These are phyloP conservation scores for Naematelia encephala DNA, from an alignment of 768 basidiomycete genomes.

Conservation along the genomic window DNA sequence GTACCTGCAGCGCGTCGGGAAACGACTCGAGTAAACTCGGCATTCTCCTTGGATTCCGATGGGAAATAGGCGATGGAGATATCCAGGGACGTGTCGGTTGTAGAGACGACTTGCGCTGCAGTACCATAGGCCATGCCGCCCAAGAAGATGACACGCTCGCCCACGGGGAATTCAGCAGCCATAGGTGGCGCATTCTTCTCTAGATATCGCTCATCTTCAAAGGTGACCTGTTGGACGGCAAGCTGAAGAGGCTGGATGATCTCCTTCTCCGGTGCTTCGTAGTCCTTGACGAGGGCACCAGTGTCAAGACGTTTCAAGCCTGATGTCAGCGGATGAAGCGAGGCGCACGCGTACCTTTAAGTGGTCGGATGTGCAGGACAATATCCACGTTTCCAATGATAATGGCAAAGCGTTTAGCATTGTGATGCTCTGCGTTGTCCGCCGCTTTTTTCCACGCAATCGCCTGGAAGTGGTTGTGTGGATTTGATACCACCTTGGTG, in stretches of 20 bases:
- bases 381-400: slow-evolving; percentile 76
- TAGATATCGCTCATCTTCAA: slow-evolving; percentile 72
- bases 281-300: slow-evolving; percentile 92
- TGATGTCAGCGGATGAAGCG: slow-evolving; percentile 39
- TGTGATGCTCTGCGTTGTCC: slow-evolving; percentile 73
- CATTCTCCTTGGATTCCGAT: slow-evolving; percentile 73
- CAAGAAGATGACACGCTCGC: slow-evolving; percentile 90
- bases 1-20: slow-evolving; percentile 54
- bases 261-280: slow-evolving; percentile 77
- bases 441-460: slow-evolving; percentile 74
- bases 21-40: slow-evolving; percentile 71
- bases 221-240: slow-evolving; percentile 70
- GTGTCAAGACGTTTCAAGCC: slow-evolving; percentile 85
- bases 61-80: slow-evolving; percentile 92
- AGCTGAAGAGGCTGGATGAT: slow-evolving; percentile 83
- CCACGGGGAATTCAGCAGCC: slow-evolving; percentile 82
- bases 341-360: slow-evolving; percentile 68
- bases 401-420: slow-evolving; percentile 86
- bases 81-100: slow-evolving; percentile 66
- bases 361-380: slow-evolving; percentile 78
- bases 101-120: slow-evolving; percentile 79
- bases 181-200: slow-evolving; percentile 75
- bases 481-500: slow-evolving; percentile 60
- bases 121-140: slow-evolving; percentile 94
- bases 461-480: slow-evolving; percentile 68